Evolutionary conservation across 495 filamentous ascomycete species (phyloP).

Genomic region (Xylaria nigripes): DNA sequence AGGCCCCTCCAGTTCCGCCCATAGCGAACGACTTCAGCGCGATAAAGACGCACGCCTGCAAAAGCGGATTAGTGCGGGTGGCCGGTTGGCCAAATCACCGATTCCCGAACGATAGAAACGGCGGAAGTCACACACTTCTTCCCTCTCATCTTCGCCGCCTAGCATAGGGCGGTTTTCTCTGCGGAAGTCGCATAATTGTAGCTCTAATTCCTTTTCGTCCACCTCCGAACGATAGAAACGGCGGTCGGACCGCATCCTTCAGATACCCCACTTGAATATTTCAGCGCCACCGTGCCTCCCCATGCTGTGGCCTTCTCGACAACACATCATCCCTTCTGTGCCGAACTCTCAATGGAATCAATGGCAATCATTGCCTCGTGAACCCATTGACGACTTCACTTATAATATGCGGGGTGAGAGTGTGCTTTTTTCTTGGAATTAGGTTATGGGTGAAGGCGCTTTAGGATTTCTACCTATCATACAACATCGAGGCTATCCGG

Average conservation of each 20-base stretch:
- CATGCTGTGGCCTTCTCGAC: constrained; percentile 17
- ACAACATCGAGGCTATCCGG: constrained; percentile 2
- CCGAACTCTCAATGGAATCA: constrained; percentile 16
- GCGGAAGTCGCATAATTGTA: constrained; percentile 18
- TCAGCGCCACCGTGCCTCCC: constrained; percentile 19
- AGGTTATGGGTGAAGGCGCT: constrained; percentile 4
- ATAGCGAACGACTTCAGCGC: constrained; percentile 35
- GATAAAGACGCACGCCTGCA: constrained; percentile 50
- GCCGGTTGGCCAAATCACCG: constrained; percentile 48
- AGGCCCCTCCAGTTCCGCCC: constrained; percentile 14
- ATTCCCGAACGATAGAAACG: constrained; percentile 48
- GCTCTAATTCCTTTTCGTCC: constrained; percentile 24
- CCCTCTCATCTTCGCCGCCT: constrained; percentile 17
- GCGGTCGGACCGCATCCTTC: constrained; percentile 27
- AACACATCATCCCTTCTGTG: constrained; percentile 10
- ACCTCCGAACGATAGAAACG: constrained; percentile 31
- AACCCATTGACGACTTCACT: constrained; percentile 13
- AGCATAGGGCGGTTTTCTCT: constrained; percentile 18
- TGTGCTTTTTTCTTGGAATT: constrained; percentile 1
- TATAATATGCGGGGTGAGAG: not conserved
- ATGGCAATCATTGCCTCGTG: constrained; percentile 16
- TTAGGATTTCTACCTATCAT: constrained; percentile 6
- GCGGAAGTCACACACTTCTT: constrained; percentile 23
- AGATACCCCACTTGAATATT: constrained; percentile 24
- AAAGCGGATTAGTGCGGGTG: constrained; percentile 56